phyloP scores from a whole-genome alignment of 192 early-diverging fungal species.

The Cladochytrium replicatum region DNA sequence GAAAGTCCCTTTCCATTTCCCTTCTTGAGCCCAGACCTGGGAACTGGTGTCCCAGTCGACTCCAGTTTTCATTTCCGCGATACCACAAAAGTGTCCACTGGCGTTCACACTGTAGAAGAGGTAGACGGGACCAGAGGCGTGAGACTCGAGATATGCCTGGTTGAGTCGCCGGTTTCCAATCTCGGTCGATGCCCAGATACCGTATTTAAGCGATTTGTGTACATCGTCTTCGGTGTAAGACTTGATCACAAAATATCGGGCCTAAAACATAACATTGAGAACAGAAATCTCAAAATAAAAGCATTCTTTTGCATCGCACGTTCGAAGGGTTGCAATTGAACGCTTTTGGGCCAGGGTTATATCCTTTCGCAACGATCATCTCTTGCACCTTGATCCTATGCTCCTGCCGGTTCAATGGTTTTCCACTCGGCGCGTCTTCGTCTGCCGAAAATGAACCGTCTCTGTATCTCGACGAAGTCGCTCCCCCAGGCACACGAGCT shows the following conservation, averaged over 20 bases:
- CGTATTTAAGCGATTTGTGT: slow-evolving; percentile 33
- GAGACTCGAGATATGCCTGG: slow-evolving; percentile 26
- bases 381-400: slow-evolving; percentile 2
- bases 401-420: no score
- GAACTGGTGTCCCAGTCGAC: slow-evolving; percentile 28
- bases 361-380: slow-evolving; percentile 7
- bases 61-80: slow-evolving; percentile 38
- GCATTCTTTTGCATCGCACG: no score
- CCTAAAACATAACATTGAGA: slow-evolving; percentile 10
- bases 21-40: slow-evolving; percentile 32
- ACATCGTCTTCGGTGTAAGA: slow-evolving; percentile 44
- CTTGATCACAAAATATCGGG: slow-evolving; percentile 49
- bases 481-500: no score
- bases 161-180: slow-evolving; percentile 46
- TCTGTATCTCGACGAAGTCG: no score
- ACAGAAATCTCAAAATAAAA: no score
- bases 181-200: slow-evolving; percentile 46
- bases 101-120: slow-evolving; percentile 48
- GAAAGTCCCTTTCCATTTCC: slow-evolving; percentile 44
- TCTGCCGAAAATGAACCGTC: no score
- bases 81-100: slow-evolving; percentile 46
- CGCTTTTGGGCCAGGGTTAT: slow-evolving; percentile 6
- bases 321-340: slow-evolving; percentile 10
- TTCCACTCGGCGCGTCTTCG: no score
- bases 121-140: slow-evolving; percentile 19